These are phyloP conservation scores for Ophiobolus disseminans DNA, from an alignment of 2,329 filamentous ascomycete genomes.

Conservation along the genomic window DNA sequence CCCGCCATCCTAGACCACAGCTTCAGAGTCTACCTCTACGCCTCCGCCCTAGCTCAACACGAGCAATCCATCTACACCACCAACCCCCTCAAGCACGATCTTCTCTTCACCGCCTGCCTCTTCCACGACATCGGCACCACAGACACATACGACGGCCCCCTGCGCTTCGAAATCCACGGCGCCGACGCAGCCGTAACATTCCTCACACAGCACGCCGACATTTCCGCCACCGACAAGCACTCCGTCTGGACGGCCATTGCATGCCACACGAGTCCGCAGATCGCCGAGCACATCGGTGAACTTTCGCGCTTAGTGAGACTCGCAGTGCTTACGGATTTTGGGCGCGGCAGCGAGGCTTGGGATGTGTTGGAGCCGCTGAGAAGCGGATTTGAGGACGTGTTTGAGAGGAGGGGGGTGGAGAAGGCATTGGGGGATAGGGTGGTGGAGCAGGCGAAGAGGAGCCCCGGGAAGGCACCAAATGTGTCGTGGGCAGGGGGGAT, in stretches of 20 bases:
- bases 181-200: slow-evolving; percentile 51
- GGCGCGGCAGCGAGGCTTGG: slow-evolving; percentile 25
- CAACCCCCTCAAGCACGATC: slow-evolving; percentile 54
- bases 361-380: slow-evolving; percentile 25
- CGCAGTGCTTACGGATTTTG: slow-evolving; percentile 53
- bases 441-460: slow-evolving; percentile 48
- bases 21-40: slow-evolving; percentile 73
- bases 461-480: slow-evolving; percentile 51
- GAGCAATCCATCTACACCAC: slow-evolving; percentile 25
- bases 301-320: slow-evolving; percentile 48
- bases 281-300: slow-evolving; percentile 53
- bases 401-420: slow-evolving; percentile 50
- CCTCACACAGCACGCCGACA: slow-evolving; percentile 32
- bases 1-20: slow-evolving; percentile 71
- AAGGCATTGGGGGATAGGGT: slow-evolving; percentile 54
- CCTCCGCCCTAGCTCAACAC: slow-evolving; percentile 46
- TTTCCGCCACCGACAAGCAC: slow-evolving; percentile 38
- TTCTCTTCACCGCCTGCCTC: slow-evolving; percentile 62
- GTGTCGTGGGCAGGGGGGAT: slow-evolving; percentile 46
- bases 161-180: slow-evolving; percentile 56
- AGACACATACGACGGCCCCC: slow-evolving; percentile 41
- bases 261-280: slow-evolving; percentile 53
- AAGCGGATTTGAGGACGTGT: slow-evolving; percentile 32
- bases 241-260: slow-evolving; percentile 57
- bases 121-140: slow-evolving; percentile 79